Percentiles rank a stretch among this genome's conserved stretches.
Evolutionary conservation across 208 protist genomes (phyloP).

Genomic region (Leishmania braziliensis): DNA sequence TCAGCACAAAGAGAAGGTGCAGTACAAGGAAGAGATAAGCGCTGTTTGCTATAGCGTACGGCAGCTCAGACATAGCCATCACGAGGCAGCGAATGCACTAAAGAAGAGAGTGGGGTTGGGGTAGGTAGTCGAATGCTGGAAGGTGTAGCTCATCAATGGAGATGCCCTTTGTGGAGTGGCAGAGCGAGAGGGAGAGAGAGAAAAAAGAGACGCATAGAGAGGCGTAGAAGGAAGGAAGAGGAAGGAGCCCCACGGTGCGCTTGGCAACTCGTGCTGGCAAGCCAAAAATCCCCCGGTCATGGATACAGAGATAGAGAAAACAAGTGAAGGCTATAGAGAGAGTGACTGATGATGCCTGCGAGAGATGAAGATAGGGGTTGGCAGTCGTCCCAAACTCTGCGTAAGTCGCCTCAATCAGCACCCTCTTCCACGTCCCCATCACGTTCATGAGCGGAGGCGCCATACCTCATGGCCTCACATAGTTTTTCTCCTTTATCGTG

Average conservation of each 20-base stretch:
- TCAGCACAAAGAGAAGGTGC: slow-evolving; percentile 34
- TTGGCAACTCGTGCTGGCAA: neutral
- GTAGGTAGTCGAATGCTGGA: neutral
- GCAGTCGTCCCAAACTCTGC: neutral
- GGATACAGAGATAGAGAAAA: neutral
- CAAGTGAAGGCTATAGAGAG: neutral
- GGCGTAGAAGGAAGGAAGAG: neutral
- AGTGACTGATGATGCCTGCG: neutral
- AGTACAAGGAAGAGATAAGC: slow-evolving; percentile 48
- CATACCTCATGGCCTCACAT: neutral
- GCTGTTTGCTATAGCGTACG: slow-evolving; percentile 23
- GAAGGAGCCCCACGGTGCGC: neutral
- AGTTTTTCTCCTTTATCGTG: neutral
- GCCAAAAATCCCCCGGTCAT: neutral
- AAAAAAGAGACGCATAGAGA: neutral
- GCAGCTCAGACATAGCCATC: neutral
- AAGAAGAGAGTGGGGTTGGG: neutral
- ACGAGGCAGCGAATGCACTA: neutral
- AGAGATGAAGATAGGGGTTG: neutral
- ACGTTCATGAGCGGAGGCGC: neutral
- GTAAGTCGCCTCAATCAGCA: neutral
- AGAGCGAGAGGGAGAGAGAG: neutral
- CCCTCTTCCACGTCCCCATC: neutral
- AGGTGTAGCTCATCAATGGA: slow-evolving; percentile 3
- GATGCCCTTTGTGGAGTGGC: neutral